phyloP scores from a whole-genome alignment of 1,284 basidiomycete species.

The Leccinum laetum region DNA sequence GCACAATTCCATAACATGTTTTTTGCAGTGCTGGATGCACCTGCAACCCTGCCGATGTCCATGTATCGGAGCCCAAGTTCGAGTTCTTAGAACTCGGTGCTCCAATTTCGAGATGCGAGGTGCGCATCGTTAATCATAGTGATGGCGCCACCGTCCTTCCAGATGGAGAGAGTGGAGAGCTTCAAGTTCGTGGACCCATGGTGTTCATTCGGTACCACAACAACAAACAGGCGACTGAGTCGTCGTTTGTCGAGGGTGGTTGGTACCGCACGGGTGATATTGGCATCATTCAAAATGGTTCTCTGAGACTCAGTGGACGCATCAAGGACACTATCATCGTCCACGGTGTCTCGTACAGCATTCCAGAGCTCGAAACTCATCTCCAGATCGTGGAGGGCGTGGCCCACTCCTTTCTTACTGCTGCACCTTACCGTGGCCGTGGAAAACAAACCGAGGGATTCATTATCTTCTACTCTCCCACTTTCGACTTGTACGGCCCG shows the following conservation, averaged over 20 bases:
- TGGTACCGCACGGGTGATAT: constrained; percentile 43
- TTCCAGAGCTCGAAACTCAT: constrained; percentile 38
- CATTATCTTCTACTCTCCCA: constrained; percentile 25
- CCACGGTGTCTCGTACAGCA: constrained; percentile 40
- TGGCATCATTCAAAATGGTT: constrained; percentile 34
- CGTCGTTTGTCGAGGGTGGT: constrained; percentile 37
- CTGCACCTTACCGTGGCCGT: constrained; percentile 27
- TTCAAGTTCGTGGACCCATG: constrained; percentile 36
- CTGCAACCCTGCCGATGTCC: constrained; percentile 24
- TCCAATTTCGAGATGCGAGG: constrained; percentile 19
- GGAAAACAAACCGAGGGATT: constrained; percentile 28
- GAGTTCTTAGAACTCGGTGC: constrained; percentile 28
- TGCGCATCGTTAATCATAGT: constrained; percentile 30
- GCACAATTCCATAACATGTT: not conserved
- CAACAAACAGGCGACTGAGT: constrained; percentile 34
- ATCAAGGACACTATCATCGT: constrained; percentile 40
- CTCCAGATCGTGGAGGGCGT: constrained; percentile 37
- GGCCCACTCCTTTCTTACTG: constrained; percentile 33
- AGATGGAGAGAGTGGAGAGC: constrained; percentile 31
- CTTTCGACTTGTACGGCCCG: constrained; percentile 17
- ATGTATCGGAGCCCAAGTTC: constrained; percentile 11
- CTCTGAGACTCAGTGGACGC: constrained; percentile 37
- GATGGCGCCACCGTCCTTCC: constrained; percentile 23
- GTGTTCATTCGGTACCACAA: constrained; percentile 38
- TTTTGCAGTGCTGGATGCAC: constrained; percentile 32